A percentile compares a stretch with the other conserved stretches of the same genome.
Evolutionary conservation across 306 rosid species (phyloP).

Genomic region (Cucurbita moschata): DNA sequence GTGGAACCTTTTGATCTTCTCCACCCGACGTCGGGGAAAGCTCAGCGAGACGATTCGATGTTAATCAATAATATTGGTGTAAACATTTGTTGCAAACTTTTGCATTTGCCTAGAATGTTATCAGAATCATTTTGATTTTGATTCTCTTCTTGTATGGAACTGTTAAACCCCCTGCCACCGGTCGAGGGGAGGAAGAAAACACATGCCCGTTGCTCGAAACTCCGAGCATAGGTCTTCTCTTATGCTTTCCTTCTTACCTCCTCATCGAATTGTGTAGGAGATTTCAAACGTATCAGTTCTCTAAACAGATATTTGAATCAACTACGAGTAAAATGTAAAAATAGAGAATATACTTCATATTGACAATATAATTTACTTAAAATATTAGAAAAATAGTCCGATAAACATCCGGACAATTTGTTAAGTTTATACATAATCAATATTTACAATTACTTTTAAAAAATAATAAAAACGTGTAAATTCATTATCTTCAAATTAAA

Average conservation of each 20-base stretch:
- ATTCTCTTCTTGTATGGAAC: neutral
- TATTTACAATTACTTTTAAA: no score
- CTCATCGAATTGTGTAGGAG: neutral
- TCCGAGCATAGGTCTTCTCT: neutral
- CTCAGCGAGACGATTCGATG: neutral
- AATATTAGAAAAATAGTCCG: no score
- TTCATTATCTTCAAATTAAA: no score
- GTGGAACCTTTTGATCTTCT: slow-evolving; percentile 4
- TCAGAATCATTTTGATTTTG: neutral
- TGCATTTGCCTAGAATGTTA: neutral
- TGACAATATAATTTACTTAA: no score
- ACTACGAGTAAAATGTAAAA: no score
- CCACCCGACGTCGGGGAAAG: neutral
- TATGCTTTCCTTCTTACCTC: neutral
- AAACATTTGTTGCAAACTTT: neutral
- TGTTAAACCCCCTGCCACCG: neutral
- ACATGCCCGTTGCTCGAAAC: neutral
- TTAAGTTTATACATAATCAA: no score
- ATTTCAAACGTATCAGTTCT: no score
- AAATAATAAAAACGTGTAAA: no score
- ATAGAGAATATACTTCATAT: no score
- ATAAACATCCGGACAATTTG: no score
- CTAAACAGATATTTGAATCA: no score
- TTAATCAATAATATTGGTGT: neutral
- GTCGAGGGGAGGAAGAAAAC: neutral